Conservation (phyloP, 257 asterid genomes). For the Verbena officinalis region DNA sequence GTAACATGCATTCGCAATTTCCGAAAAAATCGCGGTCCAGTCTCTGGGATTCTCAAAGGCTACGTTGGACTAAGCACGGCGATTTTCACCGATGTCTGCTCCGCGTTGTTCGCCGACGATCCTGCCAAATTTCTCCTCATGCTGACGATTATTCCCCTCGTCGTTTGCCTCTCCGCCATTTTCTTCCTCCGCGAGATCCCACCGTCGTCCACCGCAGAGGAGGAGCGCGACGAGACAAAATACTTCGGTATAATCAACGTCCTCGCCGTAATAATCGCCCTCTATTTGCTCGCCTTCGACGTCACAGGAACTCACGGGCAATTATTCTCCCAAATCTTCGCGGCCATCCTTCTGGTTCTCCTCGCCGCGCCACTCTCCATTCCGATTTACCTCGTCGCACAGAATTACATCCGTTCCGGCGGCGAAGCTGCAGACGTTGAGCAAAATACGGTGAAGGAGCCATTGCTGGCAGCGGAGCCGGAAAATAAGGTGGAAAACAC, state of each 20-base stretch:
- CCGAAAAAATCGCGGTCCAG: constrained; percentile 83
- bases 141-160: constrained; percentile 69
- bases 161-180: constrained; percentile 74
- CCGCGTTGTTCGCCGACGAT: constrained; percentile 82
- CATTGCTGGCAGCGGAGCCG: constrained; percentile 36
- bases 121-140: constrained; percentile 78
- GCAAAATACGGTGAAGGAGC: constrained; percentile 38
- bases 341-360: constrained; percentile 58
- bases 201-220: constrained; percentile 64
- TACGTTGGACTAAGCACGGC: constrained; percentile 96
- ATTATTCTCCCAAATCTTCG: constrained; percentile 59
- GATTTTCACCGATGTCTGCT: constrained; percentile 87
- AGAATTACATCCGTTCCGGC: constrained; percentile 37
- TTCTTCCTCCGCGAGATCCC: constrained; percentile 90
- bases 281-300: constrained; percentile 72
- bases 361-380: constrained; percentile 71
- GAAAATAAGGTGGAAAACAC: constrained; percentile 30
- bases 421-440: constrained; percentile 40
- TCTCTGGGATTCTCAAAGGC: constrained; percentile 90
- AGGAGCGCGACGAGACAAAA: constrained; percentile 65
- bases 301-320: constrained; percentile 62
- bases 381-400: constrained; percentile 55
- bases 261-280: constrained; percentile 71
- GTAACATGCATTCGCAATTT: constrained; percentile 92
- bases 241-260: constrained; percentile 73